Percentiles rank a stretch among this genome's conserved stretches.
Conservation (phyloP, 2,329 filamentous ascomycete species). For the Sphaerulina populicola region DNA sequence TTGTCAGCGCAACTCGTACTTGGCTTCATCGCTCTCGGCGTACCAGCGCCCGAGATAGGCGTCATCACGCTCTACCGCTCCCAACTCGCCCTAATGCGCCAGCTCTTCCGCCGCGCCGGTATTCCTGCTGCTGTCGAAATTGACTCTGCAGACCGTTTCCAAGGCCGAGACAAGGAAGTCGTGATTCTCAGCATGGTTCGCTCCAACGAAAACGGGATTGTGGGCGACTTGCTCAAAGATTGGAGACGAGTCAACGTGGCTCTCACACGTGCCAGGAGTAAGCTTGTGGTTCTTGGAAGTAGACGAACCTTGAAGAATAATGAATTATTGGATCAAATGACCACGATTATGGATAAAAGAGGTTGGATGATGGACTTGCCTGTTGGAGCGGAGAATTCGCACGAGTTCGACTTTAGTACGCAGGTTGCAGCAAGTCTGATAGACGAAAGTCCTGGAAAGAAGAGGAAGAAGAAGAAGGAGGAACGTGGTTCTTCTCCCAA, state of each 20-base stretch:
- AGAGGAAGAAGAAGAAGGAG: not conserved
- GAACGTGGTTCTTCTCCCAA: not conserved
- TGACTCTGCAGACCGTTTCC: conserved; percentile 94
- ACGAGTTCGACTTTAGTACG: conserved; percentile 24
- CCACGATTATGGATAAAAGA: conserved; percentile 65
- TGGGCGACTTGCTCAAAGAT: conserved; percentile 87
- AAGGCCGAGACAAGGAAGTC: conserved; percentile 91
- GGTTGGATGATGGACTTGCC: conserved; percentile 71
- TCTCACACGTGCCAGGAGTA: conserved; percentile 84
- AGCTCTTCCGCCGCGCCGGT: conserved; percentile 47
- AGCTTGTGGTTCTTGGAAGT: conserved; percentile 81
- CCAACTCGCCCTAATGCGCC: conserved; percentile 74
- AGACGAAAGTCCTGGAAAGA: conserved; percentile 1
- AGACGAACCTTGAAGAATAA: conserved; percentile 61
- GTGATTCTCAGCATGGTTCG: conserved; percentile 81
- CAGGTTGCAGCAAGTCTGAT: conserved; percentile 17
- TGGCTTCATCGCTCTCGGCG: conserved; percentile 64
- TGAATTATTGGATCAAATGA: conserved; percentile 68
- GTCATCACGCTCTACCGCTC: conserved; percentile 96
- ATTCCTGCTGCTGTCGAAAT: conserved; percentile 63
- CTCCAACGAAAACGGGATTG: conserved; percentile 69
- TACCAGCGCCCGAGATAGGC: conserved; percentile 69
- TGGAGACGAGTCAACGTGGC: conserved; percentile 93
- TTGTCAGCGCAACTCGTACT: conserved; percentile 74
- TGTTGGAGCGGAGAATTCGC: conserved; percentile 17